These are phyloP conservation scores for Saccharomycopsis malanga DNA, from an alignment of 805 yeast genomes.

Conservation along the genomic window DNA sequence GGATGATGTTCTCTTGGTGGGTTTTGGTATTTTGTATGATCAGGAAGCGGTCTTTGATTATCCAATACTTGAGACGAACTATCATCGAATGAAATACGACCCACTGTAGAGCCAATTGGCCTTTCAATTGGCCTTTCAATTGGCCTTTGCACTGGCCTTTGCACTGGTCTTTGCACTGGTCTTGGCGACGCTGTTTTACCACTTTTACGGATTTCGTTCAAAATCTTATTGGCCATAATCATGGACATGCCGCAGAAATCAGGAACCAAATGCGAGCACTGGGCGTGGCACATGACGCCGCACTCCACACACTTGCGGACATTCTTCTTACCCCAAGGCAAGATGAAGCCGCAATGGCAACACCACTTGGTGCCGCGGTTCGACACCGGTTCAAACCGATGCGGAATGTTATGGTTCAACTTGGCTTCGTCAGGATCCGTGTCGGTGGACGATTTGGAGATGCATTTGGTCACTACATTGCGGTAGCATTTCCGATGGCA, in stretches of 20 bases:
- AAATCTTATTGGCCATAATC: slow-evolving; percentile 89
- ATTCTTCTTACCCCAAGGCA: slow-evolving; percentile 92
- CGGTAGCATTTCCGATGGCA: slow-evolving; percentile 79
- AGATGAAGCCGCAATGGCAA: slow-evolving; percentile 95
- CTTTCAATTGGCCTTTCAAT: no score
- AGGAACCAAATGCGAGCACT: slow-evolving; percentile 91
- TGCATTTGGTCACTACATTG: slow-evolving; percentile 77
- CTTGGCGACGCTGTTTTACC: slow-evolving; percentile 22
- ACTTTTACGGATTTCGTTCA: slow-evolving; percentile 68
- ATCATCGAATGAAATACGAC: no score
- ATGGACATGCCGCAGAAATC: slow-evolving; percentile 98
- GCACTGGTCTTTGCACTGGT: no score
- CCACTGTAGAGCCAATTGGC: no score
- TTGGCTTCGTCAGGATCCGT: slow-evolving; percentile 62
- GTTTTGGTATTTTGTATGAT: no score
- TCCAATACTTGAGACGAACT: no score
- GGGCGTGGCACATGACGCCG: slow-evolving; percentile 90
- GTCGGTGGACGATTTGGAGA: slow-evolving; percentile 66
- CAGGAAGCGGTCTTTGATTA: no score
- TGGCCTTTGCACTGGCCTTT: no score
- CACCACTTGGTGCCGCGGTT: slow-evolving; percentile 99
- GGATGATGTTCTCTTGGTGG: no score
- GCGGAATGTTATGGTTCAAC: slow-evolving; percentile 94
- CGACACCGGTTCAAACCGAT: slow-evolving; percentile 85
- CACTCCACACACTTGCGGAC: slow-evolving; percentile 90